Evolutionary conservation across 1,139 yeast species (phyloP), one percentile per base, ranked within the genome.

Genomic region (Nadsonia commutata): DNA sequence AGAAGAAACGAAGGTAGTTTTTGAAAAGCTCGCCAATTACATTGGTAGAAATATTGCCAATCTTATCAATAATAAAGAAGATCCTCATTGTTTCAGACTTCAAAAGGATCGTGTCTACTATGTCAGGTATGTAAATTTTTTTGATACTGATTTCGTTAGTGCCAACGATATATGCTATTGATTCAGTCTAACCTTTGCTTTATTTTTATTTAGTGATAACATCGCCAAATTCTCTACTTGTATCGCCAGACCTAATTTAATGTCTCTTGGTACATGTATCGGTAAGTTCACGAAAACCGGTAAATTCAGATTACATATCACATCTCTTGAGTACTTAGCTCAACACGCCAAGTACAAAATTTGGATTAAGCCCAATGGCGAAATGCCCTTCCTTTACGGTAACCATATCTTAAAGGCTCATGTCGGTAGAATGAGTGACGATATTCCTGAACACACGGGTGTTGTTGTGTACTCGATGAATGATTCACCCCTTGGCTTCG

Each of bases 211-310:
- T 37, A 64, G 83, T 40, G 96, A 86, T 57, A 68, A 71, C 47
- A 76, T 85, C 38, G 90, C 96, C 47, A 80, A 80, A 53, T 74
- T 77, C 51, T 97, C 98, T 40, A 86, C 96, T 1, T 77, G 93
- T 31, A 84, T 88, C 5, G 81, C 95, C 23, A 76, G 98, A 65
- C 77, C 77, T 40, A 83, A 84, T 56, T 71, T 90, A 52, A 86
- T 90, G 93, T 83, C 96, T 1, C 65, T 93, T 37, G 98, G 98
- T 27, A 75, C 80, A 3, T 90, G 98, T 64, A 71, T 90, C 48
- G 98, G 99, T 20, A 90, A 90, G 62, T 90, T 93, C 69, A 90
- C 99, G 44, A 90, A 93, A 71, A 83, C 96, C 6, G 96, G 97
- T 27, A 93, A 90, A 65, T 90, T 90, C 69, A 77, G 95, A 63